Percentiles rank a stretch among this genome's conserved stretches.
These are phyloP conservation scores for Schizothecium vesticola DNA, from an alignment of 495 filamentous ascomycete species.

Conservation along the genomic window DNA sequence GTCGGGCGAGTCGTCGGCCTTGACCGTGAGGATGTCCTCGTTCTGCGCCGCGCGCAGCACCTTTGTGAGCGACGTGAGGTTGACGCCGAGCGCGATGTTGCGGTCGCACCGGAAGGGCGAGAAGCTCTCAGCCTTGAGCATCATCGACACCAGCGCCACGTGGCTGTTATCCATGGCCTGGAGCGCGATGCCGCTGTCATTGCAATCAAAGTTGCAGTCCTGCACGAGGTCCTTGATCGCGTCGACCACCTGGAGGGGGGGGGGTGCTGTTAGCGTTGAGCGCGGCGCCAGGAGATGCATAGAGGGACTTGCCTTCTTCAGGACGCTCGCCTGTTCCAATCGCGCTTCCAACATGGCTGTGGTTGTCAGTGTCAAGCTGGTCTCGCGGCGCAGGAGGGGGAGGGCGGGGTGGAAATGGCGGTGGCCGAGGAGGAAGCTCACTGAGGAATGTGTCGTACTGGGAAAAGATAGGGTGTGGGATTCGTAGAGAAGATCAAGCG, in stretches of 20 bases:
- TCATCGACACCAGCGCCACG: slow-evolving; percentile 97
- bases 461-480: not conserved
- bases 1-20: slow-evolving; percentile 95
- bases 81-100: slow-evolving; percentile 97
- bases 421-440: not conserved
- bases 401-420: not conserved
- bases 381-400: not conserved
- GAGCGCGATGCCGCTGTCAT: slow-evolving; percentile 95
- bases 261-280: not conserved
- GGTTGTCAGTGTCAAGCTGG: slow-evolving; percentile 9
- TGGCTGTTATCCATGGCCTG: slow-evolving; percentile 99
- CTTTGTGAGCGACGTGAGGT: slow-evolving; percentile 93
- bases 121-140: slow-evolving; percentile 93
- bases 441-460: not conserved
- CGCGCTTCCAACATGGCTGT: slow-evolving; percentile 84
- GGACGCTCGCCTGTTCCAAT: slow-evolving; percentile 84
- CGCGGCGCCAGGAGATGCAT: not conserved
- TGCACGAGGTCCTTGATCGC: slow-evolving; percentile 99
- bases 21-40: slow-evolving; percentile 92
- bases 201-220: slow-evolving; percentile 99
- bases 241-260: slow-evolving; percentile 72
- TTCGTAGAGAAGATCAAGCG: not conserved
- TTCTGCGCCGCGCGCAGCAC: slow-evolving; percentile 91
- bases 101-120: slow-evolving; percentile 97
- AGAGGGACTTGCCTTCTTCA: slow-evolving; percentile 77